phyloP scores from a whole-genome alignment of 495 filamentous ascomycete genomes.

The Hyaloscypha variabilis region DNA sequence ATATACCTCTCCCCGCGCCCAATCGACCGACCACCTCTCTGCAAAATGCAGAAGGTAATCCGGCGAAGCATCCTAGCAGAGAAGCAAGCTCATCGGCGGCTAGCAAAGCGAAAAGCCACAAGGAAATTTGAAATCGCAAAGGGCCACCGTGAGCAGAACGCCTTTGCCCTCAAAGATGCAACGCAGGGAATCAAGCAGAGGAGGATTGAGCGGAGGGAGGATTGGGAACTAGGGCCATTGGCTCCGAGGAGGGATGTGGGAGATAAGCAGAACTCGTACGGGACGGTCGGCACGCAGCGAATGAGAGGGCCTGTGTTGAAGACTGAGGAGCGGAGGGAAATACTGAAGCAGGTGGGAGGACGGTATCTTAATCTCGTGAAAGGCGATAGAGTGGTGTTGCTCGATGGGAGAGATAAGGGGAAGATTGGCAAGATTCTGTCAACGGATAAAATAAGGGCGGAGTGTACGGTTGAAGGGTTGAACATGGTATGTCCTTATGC shows the following conservation, averaged over 20 bases:
- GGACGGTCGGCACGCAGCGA: conserved; percentile 18
- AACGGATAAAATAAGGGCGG: conserved; percentile 59
- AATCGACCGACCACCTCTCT: conserved; percentile 27
- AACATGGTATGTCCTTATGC: conserved; percentile 62
- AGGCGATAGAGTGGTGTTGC: conserved; percentile 77
- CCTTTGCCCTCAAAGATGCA: conserved; percentile 39
- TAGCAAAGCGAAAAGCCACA: conserved; percentile 39
- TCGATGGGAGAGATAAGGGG: conserved; percentile 76
- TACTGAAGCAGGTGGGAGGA: conserved; percentile 38
- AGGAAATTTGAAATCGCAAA: conserved; percentile 34
- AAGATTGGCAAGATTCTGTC: conserved; percentile 70
- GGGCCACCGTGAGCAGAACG: conserved; percentile 37
- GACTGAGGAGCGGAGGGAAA: conserved; percentile 40
- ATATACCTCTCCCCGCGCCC: conserved; percentile 10
- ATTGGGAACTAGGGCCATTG: conserved; percentile 75
- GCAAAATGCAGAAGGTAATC: conserved; percentile 75
- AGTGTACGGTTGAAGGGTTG: conserved; percentile 62
- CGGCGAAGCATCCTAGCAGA: conserved; percentile 67
- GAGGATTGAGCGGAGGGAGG: conserved; percentile 53
- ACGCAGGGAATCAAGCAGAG: conserved; percentile 32
- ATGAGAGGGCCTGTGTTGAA: conserved; percentile 7
- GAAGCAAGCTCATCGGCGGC: conserved; percentile 58
- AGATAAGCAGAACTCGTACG: conserved; percentile 30
- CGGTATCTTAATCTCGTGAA: conserved; percentile 64
- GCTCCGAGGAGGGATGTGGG: conserved; percentile 73